Conservation (phyloP, 805 yeast species). For the Candida rishiriensis region DNA sequence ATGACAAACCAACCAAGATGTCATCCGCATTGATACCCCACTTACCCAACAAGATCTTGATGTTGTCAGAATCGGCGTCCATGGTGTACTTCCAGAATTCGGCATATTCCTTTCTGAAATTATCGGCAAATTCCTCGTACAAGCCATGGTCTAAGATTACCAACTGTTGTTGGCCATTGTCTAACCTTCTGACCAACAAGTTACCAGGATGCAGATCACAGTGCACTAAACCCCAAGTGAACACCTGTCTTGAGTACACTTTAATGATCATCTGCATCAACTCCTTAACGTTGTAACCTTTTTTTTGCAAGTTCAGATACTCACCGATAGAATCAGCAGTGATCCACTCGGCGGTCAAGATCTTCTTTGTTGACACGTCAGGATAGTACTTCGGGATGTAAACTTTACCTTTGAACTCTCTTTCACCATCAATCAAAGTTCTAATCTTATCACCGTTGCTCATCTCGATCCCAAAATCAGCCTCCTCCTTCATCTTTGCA, state of each 20-base stretch:
- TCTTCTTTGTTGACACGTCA: constrained; percentile 42
- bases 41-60: constrained; percentile 41
- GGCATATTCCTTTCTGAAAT: constrained; percentile 53
- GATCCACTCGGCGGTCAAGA: constrained; percentile 70
- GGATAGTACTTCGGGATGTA: constrained; percentile 53
- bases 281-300: constrained; percentile 34
- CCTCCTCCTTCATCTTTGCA: constrained; percentile 53
- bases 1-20: constrained; percentile 52
- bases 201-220: constrained; percentile 85
- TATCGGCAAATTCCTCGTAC: constrained; percentile 48
- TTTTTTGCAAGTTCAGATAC: constrained; percentile 36
- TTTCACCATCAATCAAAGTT: constrained; percentile 37
- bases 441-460: constrained; percentile 44
- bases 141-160: constrained; percentile 76
- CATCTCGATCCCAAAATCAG: constrained; percentile 55
- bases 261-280: constrained; percentile 49
- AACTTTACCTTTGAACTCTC: constrained; percentile 35
- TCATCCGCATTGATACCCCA: constrained; percentile 76
- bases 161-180: constrained; percentile 42
- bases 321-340: constrained; percentile 61
- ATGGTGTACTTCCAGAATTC: constrained; percentile 61
- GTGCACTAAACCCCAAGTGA: constrained; percentile 64
- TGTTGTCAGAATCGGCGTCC: constrained; percentile 43
- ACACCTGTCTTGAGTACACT: constrained; percentile 54
- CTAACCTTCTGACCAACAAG: constrained; percentile 45